phyloP scores from a whole-genome alignment of 768 basidiomycete genomes.

The Leccinum arenicola region DNA sequence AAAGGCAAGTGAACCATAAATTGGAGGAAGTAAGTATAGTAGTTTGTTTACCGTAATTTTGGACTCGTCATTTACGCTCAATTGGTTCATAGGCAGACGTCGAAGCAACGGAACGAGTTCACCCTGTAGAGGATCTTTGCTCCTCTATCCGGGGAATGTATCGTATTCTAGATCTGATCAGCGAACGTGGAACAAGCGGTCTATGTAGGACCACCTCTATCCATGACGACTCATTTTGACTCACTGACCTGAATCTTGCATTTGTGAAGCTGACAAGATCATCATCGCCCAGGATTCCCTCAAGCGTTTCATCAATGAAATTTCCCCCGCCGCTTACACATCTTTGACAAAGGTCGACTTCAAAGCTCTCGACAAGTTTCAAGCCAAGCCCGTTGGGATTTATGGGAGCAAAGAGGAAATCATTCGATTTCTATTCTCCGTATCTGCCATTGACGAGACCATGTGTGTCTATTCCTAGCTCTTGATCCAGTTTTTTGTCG shows the following conservation, averaged over 20 bases:
- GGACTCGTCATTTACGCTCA: not conserved
- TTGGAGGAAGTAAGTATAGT: constrained; percentile 16
- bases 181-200: constrained; percentile 48
- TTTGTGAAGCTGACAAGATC: constrained; percentile 53
- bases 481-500: not conserved
- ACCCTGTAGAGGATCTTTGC: constrained; percentile 21
- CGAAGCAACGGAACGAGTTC: constrained; percentile 9
- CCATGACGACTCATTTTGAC: not conserved
- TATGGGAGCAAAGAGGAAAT: constrained; percentile 57
- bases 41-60: not conserved
- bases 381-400: constrained; percentile 49
- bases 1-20: constrained; percentile 6
- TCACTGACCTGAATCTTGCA: not conserved
- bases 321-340: constrained; percentile 50
- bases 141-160: constrained; percentile 43
- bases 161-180: constrained; percentile 54
- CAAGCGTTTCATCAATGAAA: constrained; percentile 42
- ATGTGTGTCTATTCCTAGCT: constrained; percentile 34
- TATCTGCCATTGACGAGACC: constrained; percentile 35
- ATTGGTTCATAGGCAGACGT: constrained; percentile 15
- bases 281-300: constrained; percentile 56
- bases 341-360: constrained; percentile 61
- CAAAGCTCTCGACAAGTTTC: constrained; percentile 43
- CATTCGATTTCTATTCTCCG: constrained; percentile 41
- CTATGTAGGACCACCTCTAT: constrained; percentile 38